phyloP scores from a whole-genome alignment of 805 yeast genomes.

The Candida piceae region DNA sequence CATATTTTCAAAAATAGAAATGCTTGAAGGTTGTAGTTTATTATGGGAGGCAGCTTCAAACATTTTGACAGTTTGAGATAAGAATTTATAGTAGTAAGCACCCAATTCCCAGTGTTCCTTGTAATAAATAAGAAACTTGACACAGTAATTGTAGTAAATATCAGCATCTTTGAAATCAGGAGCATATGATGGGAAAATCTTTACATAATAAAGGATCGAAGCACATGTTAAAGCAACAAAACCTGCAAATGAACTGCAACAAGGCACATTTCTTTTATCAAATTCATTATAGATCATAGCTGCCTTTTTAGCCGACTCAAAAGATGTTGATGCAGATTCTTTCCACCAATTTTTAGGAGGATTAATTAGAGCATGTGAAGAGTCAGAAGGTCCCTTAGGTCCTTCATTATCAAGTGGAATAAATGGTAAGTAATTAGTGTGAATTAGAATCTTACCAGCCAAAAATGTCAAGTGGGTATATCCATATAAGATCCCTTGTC shows the following conservation, averaged over 20 bases:
- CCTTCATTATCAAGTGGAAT: constrained; percentile 12
- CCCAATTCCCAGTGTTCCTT: constrained; percentile 15
- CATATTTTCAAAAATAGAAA: constrained; percentile 13
- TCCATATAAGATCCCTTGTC: constrained; percentile 10
- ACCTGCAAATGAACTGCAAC: constrained; percentile 12
- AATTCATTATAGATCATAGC: constrained; percentile 7
- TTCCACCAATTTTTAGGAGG: constrained; percentile 15
- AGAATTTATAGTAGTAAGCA: constrained; percentile 9
- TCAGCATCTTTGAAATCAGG: constrained; percentile 9
- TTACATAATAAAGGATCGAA: constrained; percentile 10
- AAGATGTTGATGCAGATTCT: constrained; percentile 8
- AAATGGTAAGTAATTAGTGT: constrained; percentile 13
- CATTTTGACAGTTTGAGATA: constrained; percentile 8
- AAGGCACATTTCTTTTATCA: constrained; percentile 2
- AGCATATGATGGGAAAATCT: constrained; percentile 12
- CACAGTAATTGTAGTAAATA: constrained; percentile 8
- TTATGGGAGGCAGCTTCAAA: constrained; percentile 12
- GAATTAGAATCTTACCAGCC: constrained; percentile 8
- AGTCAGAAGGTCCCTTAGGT: constrained; percentile 13
- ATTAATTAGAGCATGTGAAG: constrained; percentile 4
- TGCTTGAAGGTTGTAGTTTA: constrained; percentile 8
- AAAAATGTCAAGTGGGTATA: constrained; percentile 9
- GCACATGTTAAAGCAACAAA: constrained; percentile 12
- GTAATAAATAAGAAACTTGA: constrained; percentile 7
- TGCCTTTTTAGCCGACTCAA: constrained; percentile 6